phyloP scores from a whole-genome alignment of 352 stramenopile species.

The Phytophthora boehmeriae region DNA sequence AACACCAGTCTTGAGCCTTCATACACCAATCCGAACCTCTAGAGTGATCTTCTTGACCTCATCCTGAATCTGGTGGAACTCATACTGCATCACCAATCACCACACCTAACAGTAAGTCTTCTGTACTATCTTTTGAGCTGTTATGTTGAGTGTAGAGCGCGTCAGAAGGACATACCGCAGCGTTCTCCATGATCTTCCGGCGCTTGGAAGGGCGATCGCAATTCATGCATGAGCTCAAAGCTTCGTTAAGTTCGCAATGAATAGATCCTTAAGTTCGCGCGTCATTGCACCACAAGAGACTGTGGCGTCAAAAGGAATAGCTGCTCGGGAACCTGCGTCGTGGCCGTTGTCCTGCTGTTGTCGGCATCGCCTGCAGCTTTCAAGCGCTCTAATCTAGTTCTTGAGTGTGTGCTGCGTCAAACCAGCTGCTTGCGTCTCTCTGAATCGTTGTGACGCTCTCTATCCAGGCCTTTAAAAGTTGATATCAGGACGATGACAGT shows the following conservation, averaged over 20 bases:
- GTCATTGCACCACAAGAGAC: constrained; percentile 24
- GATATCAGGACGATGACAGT: constrained; percentile 24
- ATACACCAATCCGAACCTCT: constrained; percentile 44
- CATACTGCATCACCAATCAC: constrained; percentile 51
- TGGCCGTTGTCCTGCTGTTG: constrained; percentile 6
- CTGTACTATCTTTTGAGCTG: background rate
- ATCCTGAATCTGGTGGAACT: constrained; percentile 84
- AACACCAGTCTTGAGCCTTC: background rate
- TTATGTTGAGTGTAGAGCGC: background rate
- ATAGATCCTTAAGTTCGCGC: constrained; percentile 20
- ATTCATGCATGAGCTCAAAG: constrained; percentile 25
- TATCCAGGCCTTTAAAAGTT: constrained; percentile 1
- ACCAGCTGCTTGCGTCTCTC: background rate
- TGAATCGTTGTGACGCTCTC: background rate
- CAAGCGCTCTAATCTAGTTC: constrained; percentile 1
- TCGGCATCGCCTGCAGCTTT: background rate
- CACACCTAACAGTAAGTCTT: constrained; percentile 1
- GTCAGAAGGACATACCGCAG: constrained; percentile 36
- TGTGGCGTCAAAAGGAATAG: background rate
- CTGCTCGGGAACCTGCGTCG: constrained; percentile 3
- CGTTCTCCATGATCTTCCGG: constrained; percentile 59
- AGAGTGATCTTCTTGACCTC: constrained; percentile 89
- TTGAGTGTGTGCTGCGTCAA: background rate
- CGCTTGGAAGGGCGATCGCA: constrained; percentile 41
- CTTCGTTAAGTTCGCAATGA: constrained; percentile 15